Percentiles rank a stretch among this genome's conserved stretches.
Conservation (phyloP, 2,329 filamentous ascomycete genomes). For the Colletotrichum lupini region DNA sequence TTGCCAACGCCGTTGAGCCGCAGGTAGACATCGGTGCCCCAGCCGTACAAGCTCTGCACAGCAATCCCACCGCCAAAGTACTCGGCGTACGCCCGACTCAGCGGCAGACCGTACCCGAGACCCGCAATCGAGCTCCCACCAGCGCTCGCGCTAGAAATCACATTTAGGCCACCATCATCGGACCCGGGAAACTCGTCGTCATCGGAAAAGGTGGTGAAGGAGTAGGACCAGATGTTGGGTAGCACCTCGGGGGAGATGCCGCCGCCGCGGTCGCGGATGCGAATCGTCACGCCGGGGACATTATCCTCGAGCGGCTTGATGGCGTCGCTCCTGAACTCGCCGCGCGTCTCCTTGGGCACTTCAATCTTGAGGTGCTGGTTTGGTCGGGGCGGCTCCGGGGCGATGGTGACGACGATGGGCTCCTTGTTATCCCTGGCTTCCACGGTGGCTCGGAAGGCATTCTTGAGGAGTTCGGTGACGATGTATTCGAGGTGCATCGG, state of each 20-base stretch:
- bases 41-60: conserved; percentile 95
- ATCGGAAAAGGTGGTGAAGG: conserved; percentile 92
- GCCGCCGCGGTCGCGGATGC: conserved; percentile 94
- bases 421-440: conserved; percentile 84
- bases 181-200: conserved; percentile 56
- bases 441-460: conserved; percentile 92
- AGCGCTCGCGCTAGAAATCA: conserved; percentile 77
- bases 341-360: conserved; percentile 50
- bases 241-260: conserved; percentile 88
- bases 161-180: conserved; percentile 77
- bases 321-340: conserved; percentile 55
- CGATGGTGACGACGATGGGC: conserved; percentile 92
- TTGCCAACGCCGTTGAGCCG: conserved; percentile 72
- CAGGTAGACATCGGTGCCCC: conserved; percentile 81
- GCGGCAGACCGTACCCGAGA: conserved; percentile 89
- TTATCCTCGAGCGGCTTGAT: conserved; percentile 71
- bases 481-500: conserved; percentile 98
- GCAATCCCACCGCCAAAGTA: conserved; percentile 97
- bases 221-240: conserved; percentile 94
- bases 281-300: conserved; percentile 89
- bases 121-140: conserved; percentile 90
- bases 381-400: conserved; percentile 67
- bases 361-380: conserved; percentile 47
- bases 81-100: conserved; percentile 94
- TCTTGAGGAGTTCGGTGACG: conserved; percentile 94